A percentile compares a stretch with the other conserved stretches of the same genome.
These are phyloP conservation scores for Immersiporthe knoxdaviesiana DNA, from an alignment of 2,329 filamentous ascomycete species.

Conservation along the genomic window DNA sequence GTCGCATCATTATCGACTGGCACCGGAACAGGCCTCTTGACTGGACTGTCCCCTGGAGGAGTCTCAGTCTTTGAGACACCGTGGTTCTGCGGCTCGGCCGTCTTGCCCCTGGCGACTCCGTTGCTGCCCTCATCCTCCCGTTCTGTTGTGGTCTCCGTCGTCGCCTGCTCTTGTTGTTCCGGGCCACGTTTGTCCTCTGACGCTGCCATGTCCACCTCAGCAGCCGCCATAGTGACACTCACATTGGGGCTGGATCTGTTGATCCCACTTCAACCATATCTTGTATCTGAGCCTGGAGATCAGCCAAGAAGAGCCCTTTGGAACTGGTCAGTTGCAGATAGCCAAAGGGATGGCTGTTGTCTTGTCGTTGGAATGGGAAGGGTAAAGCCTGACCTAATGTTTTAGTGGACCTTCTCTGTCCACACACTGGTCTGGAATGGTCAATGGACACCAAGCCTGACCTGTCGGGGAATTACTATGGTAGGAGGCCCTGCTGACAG, in stretches of 20 bases:
- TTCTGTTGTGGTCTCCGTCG: background rate
- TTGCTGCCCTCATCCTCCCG: background rate
- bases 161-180: slow-evolving; percentile 6
- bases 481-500: background rate
- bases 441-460: too few species aligned
- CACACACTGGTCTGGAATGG: background rate
- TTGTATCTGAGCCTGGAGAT: background rate
- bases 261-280: background rate
- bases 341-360: background rate
- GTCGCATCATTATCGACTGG: background rate
- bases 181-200: background rate
- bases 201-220: slow-evolving; percentile 23
- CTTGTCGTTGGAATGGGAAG: slow-evolving; percentile 1
- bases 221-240: slow-evolving; percentile 21
- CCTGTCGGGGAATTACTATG: slow-evolving; percentile 8
- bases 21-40: slow-evolving; percentile 1
- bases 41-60: background rate
- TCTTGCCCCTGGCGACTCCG: background rate
- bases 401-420: background rate
- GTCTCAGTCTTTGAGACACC: background rate
- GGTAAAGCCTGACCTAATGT: background rate
- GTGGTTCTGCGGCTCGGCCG: background rate
- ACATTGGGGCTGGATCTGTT: background rate
- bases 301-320: background rate
- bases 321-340: background rate